These are phyloP conservation scores for Verticillium klebahnii DNA, from an alignment of 2,329 filamentous ascomycete species.

Conservation along the genomic window DNA sequence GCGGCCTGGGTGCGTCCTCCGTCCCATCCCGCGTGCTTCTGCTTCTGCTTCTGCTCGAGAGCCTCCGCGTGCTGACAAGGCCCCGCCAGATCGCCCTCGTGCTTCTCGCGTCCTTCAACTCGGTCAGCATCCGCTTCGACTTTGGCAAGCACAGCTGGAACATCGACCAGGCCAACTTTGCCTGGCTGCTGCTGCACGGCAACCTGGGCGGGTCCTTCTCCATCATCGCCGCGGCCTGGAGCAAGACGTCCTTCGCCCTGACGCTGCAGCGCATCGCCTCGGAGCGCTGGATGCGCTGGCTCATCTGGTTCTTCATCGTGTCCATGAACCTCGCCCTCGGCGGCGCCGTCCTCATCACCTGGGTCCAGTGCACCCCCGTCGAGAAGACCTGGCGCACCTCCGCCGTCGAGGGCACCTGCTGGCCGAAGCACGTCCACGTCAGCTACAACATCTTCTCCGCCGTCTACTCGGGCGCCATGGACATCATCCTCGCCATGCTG, in stretches of 20 bases:
- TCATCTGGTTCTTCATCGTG: slow-evolving; percentile 21
- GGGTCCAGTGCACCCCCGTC: slow-evolving; percentile 12
- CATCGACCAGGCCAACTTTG: slow-evolving; percentile 7
- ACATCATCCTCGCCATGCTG: slow-evolving; percentile 33
- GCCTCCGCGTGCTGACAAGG: background rate
- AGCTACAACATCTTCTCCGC: slow-evolving; percentile 22
- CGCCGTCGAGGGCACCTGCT: slow-evolving; percentile 16
- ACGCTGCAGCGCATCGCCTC: slow-evolving; percentile 21
- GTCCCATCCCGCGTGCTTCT: background rate
- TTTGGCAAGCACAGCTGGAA: slow-evolving; percentile 12
- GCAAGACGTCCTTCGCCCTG: slow-evolving; percentile 23
- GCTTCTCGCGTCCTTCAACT: slow-evolving; percentile 6
- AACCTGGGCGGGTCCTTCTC: slow-evolving; percentile 15
- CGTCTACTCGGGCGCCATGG: slow-evolving; percentile 29
- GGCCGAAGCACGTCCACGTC: slow-evolving; percentile 20
- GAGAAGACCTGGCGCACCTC: slow-evolving; percentile 17
- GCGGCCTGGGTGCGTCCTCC: slow-evolving; percentile 13
- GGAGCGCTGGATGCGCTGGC: slow-evolving; percentile 14
- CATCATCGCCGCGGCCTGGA: slow-evolving; percentile 17
- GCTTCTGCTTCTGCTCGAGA: no score
- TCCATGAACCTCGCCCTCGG: slow-evolving; percentile 15
- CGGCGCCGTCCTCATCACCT: background rate
- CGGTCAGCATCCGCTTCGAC: slow-evolving; percentile 9
- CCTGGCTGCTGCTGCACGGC: slow-evolving; percentile 11
- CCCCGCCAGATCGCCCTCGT: slow-evolving; percentile 2